Evolutionary conservation across 257 asterid species (phyloP), one percentile per base, ranked within the genome.

Genomic region (Fraxinus anomala): DNA sequence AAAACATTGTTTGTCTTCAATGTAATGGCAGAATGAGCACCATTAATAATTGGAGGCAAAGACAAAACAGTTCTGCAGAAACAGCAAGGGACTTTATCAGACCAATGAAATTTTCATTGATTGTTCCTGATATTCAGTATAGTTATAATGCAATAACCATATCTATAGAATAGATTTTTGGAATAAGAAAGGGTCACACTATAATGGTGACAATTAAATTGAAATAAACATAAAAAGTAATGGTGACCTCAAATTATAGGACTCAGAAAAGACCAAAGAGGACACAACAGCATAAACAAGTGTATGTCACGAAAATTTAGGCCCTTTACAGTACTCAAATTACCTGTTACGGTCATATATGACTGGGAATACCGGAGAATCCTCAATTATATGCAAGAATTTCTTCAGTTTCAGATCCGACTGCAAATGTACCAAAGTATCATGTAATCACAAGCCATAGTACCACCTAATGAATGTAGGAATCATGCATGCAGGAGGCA

Each of bases 1-100:
- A 95, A 93, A 16, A 95, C 96, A 65, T 91, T 95, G 86, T 84
- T 93, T 30, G 99, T 95, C 88, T 90, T 87, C 86, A 93, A 77
- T 17, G 88, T 80, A 79, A 95, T 95, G 82, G 99, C 99, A 59
- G 99, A 95, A 89, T 93, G 98, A n/a, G 98, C 91, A 77, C 99
- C 93, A 83, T 95, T 95, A 61, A 95, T 95, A 31, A 95, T 95
- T 47, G 99, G 99, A 61, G 99, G 99, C 79, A 95, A 81, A 67
- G 99, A 95, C 85, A 95, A 82, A 75, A 95, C 96, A 79, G 93
- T 95, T 89, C 99, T 95, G 96, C 93, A 88, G 66, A 75, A 77
- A 79, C 72, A 65, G 34, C 51, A 3, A 30, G 16, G 59, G 70
- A 49, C 66, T 30, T 68, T 14, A 61, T 76, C 56, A 65, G 67